A percentile compares a stretch with the other conserved stretches of the same genome.
phyloP scores from a whole-genome alignment of 164 flowering plant species.

The Vitis riparia region DNA sequence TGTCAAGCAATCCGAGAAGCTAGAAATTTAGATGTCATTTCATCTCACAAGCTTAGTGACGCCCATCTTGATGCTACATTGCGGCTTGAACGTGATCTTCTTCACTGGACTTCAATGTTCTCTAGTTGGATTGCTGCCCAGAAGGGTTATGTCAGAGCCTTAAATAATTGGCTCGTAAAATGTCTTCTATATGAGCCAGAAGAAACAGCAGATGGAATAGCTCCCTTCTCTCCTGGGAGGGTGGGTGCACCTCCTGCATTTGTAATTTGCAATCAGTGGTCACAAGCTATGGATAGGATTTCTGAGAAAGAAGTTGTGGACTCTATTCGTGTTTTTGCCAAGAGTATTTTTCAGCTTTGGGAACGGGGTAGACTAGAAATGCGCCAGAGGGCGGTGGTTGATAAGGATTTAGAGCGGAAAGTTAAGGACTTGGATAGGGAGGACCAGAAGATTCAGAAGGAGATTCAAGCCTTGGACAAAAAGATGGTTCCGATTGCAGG shows the following conservation, averaged over 20 bases:
- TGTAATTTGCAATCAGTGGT: conserved; percentile 68
- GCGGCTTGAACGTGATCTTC: conserved; percentile 55
- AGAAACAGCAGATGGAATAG: conserved; percentile 63
- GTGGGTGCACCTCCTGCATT: conserved; percentile 70
- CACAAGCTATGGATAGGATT: conserved; percentile 54
- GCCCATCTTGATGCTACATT: conserved; percentile 43
- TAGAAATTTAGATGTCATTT: conserved; percentile 47
- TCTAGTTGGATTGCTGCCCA: conserved; percentile 58
- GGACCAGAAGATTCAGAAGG: conserved; percentile 78
- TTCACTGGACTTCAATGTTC: conserved; percentile 57
- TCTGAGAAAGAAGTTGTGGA: conserved; percentile 68
- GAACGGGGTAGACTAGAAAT: conserved; percentile 53
- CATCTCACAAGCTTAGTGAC: conserved; percentile 45
- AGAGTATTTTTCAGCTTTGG: conserved; percentile 52
- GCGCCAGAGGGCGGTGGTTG: conserved; percentile 38
- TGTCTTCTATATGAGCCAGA: conserved; percentile 64
- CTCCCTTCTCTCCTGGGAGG: conserved; percentile 72
- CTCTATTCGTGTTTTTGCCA: conserved; percentile 45
- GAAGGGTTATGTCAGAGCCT: conserved; percentile 51
- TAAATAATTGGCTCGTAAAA: conserved; percentile 65
- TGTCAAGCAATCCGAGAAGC: conserved; percentile 54
- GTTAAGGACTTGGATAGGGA: conserved; percentile 68
- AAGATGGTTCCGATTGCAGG: conserved; percentile 51
- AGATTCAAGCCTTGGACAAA: conserved; percentile 75
- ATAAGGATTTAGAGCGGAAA: conserved; percentile 53